phyloP scores from a whole-genome alignment of 208 protist genomes.

The Dictyostelium gargantuum region DNA sequence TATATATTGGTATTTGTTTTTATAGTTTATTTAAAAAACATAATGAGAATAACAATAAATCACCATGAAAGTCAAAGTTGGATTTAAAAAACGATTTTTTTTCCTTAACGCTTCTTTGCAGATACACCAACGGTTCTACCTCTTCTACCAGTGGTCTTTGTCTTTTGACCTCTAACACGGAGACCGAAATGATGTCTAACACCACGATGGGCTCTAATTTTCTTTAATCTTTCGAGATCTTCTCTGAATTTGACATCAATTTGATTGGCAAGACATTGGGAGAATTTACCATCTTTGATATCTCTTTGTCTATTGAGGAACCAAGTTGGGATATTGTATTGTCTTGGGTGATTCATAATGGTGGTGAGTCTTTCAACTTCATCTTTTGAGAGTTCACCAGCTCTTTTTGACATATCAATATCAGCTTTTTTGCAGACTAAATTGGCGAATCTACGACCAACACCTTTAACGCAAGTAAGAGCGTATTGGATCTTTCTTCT shows the following conservation, averaged over 20 bases:
- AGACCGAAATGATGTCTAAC: conserved; percentile 98
- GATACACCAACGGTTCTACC: conserved; percentile 94
- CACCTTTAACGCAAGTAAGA: conserved; percentile 98
- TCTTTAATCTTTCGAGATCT: conserved; percentile 99
- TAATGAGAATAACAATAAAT: too few species aligned
- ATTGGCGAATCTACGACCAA: conserved; percentile 99
- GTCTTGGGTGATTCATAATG: conserved; percentile 97
- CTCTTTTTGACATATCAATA: conserved; percentile 96
- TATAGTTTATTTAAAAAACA: too few species aligned
- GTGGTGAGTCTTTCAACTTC: conserved; percentile 98
- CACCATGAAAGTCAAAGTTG: too few species aligned
- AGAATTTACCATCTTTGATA: conserved; percentile 97
- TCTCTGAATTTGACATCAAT: conserved; percentile 98
- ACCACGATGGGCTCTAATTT: conserved; percentile 98
- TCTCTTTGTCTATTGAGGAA: conserved; percentile 99
- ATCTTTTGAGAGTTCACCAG: conserved; percentile 85
- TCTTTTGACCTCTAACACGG: conserved; percentile 99
- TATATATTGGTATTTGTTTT: too few species aligned
- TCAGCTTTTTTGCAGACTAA: conserved; percentile 99
- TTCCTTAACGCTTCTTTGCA: conserved; percentile 85
- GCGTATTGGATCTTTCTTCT: conserved; percentile 97
- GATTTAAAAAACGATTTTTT: too few species aligned
- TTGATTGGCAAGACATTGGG: conserved; percentile 96
- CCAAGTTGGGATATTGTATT: conserved; percentile 99
- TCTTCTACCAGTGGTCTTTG: conserved; percentile 98